A percentile compares a stretch with the other conserved stretches of the same genome.
phyloP scores from a whole-genome alignment of 78 protist genomes.

The Carpediemonas membranifera region DNA sequence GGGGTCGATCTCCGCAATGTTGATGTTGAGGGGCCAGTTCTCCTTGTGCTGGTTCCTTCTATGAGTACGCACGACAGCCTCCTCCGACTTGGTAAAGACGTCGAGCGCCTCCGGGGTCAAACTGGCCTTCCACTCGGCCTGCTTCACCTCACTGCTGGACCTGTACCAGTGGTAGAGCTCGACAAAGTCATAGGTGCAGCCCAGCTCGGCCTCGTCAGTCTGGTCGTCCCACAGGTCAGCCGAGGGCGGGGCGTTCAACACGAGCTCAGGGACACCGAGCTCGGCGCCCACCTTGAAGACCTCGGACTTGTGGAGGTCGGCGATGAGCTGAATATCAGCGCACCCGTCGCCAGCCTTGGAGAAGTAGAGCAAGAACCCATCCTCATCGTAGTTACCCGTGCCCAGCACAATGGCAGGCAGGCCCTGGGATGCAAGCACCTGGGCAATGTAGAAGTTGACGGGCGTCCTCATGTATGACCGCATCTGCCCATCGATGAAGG shows the following conservation, averaged over 20 bases:
- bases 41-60: conserved; percentile 33
- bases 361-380: conserved; percentile 64
- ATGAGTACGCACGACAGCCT: conserved; percentile 23
- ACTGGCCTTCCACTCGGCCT: neutral
- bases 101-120: neutral
- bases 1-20: too few species aligned
- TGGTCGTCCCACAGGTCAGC: conserved; percentile 81
- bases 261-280: conserved; percentile 32
- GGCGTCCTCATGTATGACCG: conserved; percentile 60
- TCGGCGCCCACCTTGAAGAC: conserved; percentile 19
- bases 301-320: conserved; percentile 64
- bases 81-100: neutral
- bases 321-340: conserved; percentile 55
- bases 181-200: conserved; percentile 54
- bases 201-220: conserved; percentile 72
- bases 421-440: conserved; percentile 31
- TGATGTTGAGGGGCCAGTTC: conserved; percentile 34
- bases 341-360: conserved; percentile 73
- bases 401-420: conserved; percentile 49
- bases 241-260: conserved; percentile 48
- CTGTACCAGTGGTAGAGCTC: too few species aligned
- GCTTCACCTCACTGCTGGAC: neutral
- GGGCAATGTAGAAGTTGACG: conserved; percentile 48
- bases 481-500: conserved; percentile 50
- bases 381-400: conserved; percentile 56